Conservation (phyloP, 2,329 filamentous ascomycete species). For the Penicillium sp. region DNA sequence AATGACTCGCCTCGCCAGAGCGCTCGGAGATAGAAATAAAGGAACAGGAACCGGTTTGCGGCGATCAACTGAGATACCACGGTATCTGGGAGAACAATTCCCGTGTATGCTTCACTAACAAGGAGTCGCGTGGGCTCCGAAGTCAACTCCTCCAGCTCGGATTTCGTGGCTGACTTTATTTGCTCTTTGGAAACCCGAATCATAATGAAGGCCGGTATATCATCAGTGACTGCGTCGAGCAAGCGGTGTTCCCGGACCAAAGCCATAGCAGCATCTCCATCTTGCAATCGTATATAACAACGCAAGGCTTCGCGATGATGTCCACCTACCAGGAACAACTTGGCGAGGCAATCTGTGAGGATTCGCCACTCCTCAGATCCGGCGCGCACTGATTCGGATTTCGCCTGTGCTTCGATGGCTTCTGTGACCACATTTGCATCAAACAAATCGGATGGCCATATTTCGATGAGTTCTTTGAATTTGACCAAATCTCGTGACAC, state of each 20-base stretch:
- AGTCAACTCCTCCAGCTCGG: slow-evolving; percentile 75
- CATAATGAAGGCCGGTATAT: slow-evolving; percentile 84
- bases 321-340: slow-evolving; percentile 77
- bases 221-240: slow-evolving; percentile 83
- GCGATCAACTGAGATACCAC: slow-evolving; percentile 76
- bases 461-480: slow-evolving; percentile 75
- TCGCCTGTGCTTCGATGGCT: slow-evolving; percentile 77
- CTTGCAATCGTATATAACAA: slow-evolving; percentile 86
- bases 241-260: slow-evolving; percentile 85
- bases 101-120: slow-evolving; percentile 86
- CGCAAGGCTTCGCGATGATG: slow-evolving; percentile 79
- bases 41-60: slow-evolving; percentile 67
- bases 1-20: slow-evolving; percentile 77
- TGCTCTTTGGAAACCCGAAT: slow-evolving; percentile 76
- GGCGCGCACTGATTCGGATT: slow-evolving; percentile 69
- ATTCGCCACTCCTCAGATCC: slow-evolving; percentile 86
- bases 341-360: slow-evolving; percentile 81
- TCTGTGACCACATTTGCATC: slow-evolving; percentile 73
- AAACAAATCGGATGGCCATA: slow-evolving; percentile 82
- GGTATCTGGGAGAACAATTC: slow-evolving; percentile 72
- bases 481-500: slow-evolving; percentile 71
- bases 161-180: slow-evolving; percentile 60
- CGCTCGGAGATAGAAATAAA: slow-evolving; percentile 87
- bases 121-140: slow-evolving; percentile 81
- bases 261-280: slow-evolving; percentile 83